Evolutionary conservation across 2,329 filamentous ascomycete genomes (phyloP), one percentile per base, ranked within the genome.

Genomic region (Cytospora chrysosperma): DNA sequence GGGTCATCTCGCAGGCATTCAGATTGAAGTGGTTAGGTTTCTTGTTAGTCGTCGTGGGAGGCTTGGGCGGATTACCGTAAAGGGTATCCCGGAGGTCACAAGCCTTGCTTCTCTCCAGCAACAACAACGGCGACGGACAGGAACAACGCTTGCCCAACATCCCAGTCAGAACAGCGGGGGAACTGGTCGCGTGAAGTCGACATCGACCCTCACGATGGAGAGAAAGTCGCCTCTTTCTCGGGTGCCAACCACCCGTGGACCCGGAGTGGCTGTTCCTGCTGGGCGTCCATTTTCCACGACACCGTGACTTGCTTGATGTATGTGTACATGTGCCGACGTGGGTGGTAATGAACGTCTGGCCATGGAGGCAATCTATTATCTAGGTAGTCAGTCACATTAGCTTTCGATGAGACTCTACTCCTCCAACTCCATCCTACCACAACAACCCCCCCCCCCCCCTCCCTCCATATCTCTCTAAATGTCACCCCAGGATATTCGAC

Each of bases 51-150:
- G 21, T 47, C n/a, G 43, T 47, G 2, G n/a, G 8, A 32, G 30
- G 28, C 21, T 15, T 26, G 55, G 21, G 26, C 59, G 65, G 52
- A 26, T 53, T 66, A 40, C 65, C 56, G 26, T 30, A 66, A 60
- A 21, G 15, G 57, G 66, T 32, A 68, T 59, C 32, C 65, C 65
- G 43, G 43, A 15, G 43, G 43, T 13, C n/a, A 24, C 43, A 24
- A n/a, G n/a, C n/a, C 28, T 5, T 13, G 15, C 32, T n/a, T 12
- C 9, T 47, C 43, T 47, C 43, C 43, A 47, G 24, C 43, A 47
- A 47, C 43, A 24, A 13, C 21, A n/a, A n/a, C n/a, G n/a, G n/a
- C n/a, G n/a, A n/a, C n/a, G n/a, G n/a, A n/a, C n/a, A n/a, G n/a
- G n/a, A n/a, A n/a, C n/a, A n/a, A n/a, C n/a, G n/a, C n/a, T n/a